phyloP scores from a whole-genome alignment of 106 monocot genomes.

The Iris macrosiphon region DNA sequence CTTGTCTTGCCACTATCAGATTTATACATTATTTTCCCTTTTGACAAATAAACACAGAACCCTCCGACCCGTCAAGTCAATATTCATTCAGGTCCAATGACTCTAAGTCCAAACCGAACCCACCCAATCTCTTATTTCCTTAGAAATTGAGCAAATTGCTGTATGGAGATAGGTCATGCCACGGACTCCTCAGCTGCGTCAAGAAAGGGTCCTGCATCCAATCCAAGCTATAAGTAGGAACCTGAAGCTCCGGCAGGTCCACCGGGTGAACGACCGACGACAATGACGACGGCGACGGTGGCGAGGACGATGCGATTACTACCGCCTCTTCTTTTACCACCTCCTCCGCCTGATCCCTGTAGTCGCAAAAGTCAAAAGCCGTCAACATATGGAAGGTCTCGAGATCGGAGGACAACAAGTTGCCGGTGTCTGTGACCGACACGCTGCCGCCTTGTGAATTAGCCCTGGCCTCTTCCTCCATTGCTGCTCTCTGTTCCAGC shows the following conservation, averaged over 20 bases:
- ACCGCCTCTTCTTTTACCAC: neutral
- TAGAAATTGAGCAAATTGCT: constrained; percentile 46
- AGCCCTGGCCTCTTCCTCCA: constrained; percentile 19
- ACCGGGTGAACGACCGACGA: neutral
- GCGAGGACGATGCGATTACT: neutral
- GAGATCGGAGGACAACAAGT: constrained; percentile 22
- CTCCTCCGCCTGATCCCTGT: constrained; percentile 12
- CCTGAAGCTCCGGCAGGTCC: constrained; percentile 33
- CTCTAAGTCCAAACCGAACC: no score
- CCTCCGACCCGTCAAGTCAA: no score
- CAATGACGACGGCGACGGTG: no score
- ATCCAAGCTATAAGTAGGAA: constrained; percentile 31
- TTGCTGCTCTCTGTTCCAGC: constrained; percentile 64
- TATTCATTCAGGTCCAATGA: no score
- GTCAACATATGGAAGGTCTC: constrained; percentile 17
- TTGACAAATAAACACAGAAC: no score
- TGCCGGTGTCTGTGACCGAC: constrained; percentile 18
- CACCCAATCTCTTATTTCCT: no score
- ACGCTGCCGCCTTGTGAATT: neutral
- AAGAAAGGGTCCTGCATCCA: constrained; percentile 64
- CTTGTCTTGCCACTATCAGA: no score
- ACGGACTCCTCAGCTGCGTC: constrained; percentile 55
- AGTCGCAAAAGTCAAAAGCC: neutral
- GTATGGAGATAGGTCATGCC: constrained; percentile 53
- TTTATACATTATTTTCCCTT: no score